phyloP scores from a whole-genome alignment of 1,284 basidiomycete species.

The Caloboletus inedulis region DNA sequence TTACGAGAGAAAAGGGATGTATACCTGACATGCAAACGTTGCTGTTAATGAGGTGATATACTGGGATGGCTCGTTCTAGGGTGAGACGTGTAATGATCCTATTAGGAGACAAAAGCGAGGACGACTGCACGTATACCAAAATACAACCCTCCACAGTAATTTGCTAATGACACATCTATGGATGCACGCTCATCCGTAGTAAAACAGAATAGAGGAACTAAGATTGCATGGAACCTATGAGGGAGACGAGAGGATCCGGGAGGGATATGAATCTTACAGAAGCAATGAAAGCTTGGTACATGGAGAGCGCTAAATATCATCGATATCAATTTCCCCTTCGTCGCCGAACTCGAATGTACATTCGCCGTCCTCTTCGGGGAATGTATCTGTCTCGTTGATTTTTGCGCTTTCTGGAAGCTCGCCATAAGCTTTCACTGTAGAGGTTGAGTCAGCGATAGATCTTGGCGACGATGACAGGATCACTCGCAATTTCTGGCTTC shows the following conservation, averaged over 20 bases:
- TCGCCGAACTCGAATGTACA: slow-evolving; percentile 89
- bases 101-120: background rate
- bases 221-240: slow-evolving; percentile 12
- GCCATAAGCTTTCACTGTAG: slow-evolving; percentile 89
- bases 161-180: slow-evolving; percentile 29
- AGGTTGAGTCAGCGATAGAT: slow-evolving; percentile 1
- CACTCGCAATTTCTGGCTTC: slow-evolving; percentile 77
- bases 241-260: background rate
- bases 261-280: slow-evolving; percentile 13
- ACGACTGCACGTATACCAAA: slow-evolving; percentile 6
- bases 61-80: slow-evolving; percentile 1
- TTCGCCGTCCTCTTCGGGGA: slow-evolving; percentile 88
- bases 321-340: slow-evolving; percentile 79
- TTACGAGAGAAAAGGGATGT: slow-evolving; percentile 73
- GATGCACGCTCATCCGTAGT: slow-evolving; percentile 13
- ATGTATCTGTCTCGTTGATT: slow-evolving; percentile 96
- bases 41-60: slow-evolving; percentile 39
- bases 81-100: slow-evolving; percentile 1
- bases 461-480: background rate
- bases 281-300: slow-evolving; percentile 9
- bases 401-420: slow-evolving; percentile 97
- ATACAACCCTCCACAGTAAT: slow-evolving; percentile 12
- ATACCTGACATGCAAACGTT: slow-evolving; percentile 70
- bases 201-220: slow-evolving; percentile 11
- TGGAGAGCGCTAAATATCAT: slow-evolving; percentile 57